Evolutionary conservation across 805 yeast species (phyloP), one percentile per base, ranked within the genome.

Genomic region (Candida dajiaensis): DNA sequence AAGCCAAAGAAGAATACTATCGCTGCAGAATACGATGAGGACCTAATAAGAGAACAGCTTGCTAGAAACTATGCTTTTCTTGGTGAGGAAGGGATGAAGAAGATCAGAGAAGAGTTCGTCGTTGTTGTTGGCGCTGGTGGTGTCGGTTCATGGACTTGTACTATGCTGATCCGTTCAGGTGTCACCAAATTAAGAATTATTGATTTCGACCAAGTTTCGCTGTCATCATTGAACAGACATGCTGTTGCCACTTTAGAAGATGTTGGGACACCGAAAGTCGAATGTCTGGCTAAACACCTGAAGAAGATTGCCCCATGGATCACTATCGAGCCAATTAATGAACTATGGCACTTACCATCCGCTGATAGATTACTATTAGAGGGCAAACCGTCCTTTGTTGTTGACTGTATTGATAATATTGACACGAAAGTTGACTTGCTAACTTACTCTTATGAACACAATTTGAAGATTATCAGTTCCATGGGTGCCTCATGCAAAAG

Each of bases 401-500:
- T 94, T 25, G 99, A 94, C 62, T 94, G 98, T 68, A 94, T 94
- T 55, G 99, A 94, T 67, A 94, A 94, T 63, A 84, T 94, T 49
- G 96, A 92, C 57, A 90, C 98, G n/a, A 94, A 94, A 60, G 95
- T 90, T 23, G 99, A 94, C 58, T 70, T 94, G 44, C 69, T 94
- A 53, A 81, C 82, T 28, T 90, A 74, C 65, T 83, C 95, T 54
- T 70, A 81, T 61, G 71, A 73, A 16, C 67, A 79, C 39, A 64
- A 73, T 2, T 62, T 92, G 29, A 78, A 77, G n/a, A 85, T 89
- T 28, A 77, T 94, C 36, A 82, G 95, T 5, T 86, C 97, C 1
- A 95, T 95, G 81, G 99, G 99, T 23, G 98, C 99, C 1, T 96
- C 97, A 5, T 85, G 96, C 56, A 94, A 94, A 64, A 84, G 95